phyloP scores from a whole-genome alignment of 208 protist genomes.

The Wallacemonas collosoma region DNA sequence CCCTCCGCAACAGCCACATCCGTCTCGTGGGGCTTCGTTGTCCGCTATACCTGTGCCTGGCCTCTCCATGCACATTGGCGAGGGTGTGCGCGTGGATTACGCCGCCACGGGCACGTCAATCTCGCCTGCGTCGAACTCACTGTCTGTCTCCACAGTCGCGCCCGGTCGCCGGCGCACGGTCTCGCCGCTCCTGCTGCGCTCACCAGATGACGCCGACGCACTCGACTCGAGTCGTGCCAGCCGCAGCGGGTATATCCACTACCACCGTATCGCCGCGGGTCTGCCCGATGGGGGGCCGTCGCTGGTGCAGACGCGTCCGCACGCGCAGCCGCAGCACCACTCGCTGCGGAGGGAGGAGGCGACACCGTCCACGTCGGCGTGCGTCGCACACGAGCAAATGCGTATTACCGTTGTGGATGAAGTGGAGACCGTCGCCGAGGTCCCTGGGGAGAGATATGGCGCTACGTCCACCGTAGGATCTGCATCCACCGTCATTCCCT shows the following conservation, averaged over 20 bases:
- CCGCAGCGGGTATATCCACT: conserved; percentile 6
- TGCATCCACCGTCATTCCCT: conserved; percentile 31
- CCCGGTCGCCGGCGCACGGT: not conserved
- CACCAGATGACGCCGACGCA: not conserved
- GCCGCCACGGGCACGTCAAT: not conserved
- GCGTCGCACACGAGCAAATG: conserved; percentile 10
- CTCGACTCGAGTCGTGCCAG: conserved; percentile 2
- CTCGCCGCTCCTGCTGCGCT: not conserved
- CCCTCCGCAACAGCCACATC: not conserved
- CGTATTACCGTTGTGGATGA: conserved; percentile 14
- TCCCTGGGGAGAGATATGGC: not conserved
- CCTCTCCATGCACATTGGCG: not conserved
- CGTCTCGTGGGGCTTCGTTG: not conserved
- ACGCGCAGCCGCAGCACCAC: not conserved
- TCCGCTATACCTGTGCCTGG: not conserved
- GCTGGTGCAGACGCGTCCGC: not conserved
- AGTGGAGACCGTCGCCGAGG: not conserved
- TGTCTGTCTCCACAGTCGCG: not conserved
- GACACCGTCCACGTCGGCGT: not conserved
- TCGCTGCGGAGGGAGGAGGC: not conserved
- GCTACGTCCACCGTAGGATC: not conserved
- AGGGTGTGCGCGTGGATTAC: conserved; percentile 14
- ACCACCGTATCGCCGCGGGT: not conserved
- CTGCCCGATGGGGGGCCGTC: too few relatives aligned
- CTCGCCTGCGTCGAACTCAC: not conserved